Evolutionary conservation across 208 protist genomes (phyloP).

Genomic region (Wallacemonas sp.): DNA sequence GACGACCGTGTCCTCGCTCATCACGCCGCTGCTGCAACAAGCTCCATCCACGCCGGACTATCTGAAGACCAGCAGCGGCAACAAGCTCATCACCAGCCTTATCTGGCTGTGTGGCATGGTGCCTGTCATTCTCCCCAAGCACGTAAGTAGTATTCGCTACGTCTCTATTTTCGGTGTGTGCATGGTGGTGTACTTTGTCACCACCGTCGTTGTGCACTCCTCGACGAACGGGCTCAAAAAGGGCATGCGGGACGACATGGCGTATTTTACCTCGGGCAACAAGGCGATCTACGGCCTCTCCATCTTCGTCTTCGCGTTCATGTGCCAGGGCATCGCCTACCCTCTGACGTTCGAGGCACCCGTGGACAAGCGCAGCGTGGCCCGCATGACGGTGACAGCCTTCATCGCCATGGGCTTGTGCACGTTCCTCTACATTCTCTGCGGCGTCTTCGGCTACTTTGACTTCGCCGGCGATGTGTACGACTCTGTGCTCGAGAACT

Average conservation of each 20-base stretch:
- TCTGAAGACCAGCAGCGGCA: conserved; percentile 39
- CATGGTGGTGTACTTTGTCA: conserved; percentile 75
- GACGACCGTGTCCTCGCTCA: conserved; percentile 56
- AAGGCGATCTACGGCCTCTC: conserved; percentile 52
- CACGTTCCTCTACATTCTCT: conserved; percentile 67
- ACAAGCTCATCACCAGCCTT: conserved; percentile 33
- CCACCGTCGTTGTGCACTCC: conserved; percentile 58
- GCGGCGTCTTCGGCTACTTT: conserved; percentile 77
- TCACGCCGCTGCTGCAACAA: conserved; percentile 48
- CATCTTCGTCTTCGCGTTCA: conserved; percentile 75
- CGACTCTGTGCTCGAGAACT: conserved; percentile 59
- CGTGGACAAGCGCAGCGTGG: conserved; percentile 8
- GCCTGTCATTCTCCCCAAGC: conserved; percentile 67
- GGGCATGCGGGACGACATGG: conserved; percentile 33
- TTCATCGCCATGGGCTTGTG: conserved; percentile 57
- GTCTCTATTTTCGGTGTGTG: conserved; percentile 60
- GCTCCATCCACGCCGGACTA: conserved; percentile 34
- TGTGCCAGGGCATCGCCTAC: conserved; percentile 68
- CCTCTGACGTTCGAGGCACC: background rate
- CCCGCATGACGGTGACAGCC: conserved; percentile 46
- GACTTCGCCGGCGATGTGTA: conserved; percentile 56
- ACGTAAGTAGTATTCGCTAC: conserved; percentile 81
- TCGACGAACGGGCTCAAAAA: conserved; percentile 37
- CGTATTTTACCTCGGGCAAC: conserved; percentile 52
- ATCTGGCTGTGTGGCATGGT: conserved; percentile 71